Evolutionary conservation across 768 basidiomycete species (phyloP).

Genomic region (Suillus tomentosus): DNA sequence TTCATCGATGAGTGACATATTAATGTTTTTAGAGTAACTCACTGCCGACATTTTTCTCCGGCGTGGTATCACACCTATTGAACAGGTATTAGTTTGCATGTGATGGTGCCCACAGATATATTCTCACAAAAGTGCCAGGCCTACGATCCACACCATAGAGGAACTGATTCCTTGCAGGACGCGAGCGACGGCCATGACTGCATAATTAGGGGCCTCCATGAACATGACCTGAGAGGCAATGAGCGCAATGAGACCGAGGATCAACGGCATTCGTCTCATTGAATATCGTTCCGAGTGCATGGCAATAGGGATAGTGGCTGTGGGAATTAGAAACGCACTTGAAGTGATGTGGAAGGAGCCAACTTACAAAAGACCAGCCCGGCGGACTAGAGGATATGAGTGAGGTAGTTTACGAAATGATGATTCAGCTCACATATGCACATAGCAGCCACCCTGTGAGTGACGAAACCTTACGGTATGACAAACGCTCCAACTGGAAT

Average conservation of each 20-base stretch:
- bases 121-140: conserved; percentile 57
- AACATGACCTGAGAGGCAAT: conserved; percentile 59
- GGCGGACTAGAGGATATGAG: conserved; percentile 43
- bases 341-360: not conserved
- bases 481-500: conserved; percentile 56
- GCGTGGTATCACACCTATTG: conserved; percentile 58
- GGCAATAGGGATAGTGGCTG: conserved; percentile 61
- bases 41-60: conserved; percentile 52
- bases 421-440: conserved; percentile 47
- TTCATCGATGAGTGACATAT: conserved; percentile 2
- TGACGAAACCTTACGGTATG: conserved; percentile 47
- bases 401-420: not conserved
- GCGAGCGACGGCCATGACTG: conserved; percentile 60
- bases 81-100: conserved; percentile 17
- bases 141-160: conserved; percentile 63
- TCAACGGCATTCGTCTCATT: conserved; percentile 48
- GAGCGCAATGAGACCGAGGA: conserved; percentile 51
- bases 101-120: not conserved
- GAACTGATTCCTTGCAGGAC: conserved; percentile 62
- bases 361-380: conserved; percentile 55
- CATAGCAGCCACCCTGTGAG: conserved; percentile 63
- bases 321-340: conserved; percentile 7
- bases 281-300: conserved; percentile 54
- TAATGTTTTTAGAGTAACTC: conserved; percentile 22
- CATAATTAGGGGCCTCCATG: conserved; percentile 60